These are phyloP conservation scores for Dittrichia graveolens DNA, from an alignment of 129 eudicot species.

Conservation along the genomic window DNA sequence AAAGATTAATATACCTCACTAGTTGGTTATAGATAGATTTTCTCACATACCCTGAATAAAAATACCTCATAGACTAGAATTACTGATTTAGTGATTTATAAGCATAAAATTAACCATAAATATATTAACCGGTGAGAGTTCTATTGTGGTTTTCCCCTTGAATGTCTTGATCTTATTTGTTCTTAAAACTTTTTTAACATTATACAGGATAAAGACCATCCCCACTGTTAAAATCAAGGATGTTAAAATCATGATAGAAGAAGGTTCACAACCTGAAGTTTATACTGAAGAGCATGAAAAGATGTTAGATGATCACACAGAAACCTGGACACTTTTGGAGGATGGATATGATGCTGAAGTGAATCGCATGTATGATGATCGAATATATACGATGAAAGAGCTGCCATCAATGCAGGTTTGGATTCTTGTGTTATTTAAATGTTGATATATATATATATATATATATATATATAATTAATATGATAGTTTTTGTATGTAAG, in stretches of 20 bases:
- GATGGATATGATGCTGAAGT: slow-evolving; percentile 74
- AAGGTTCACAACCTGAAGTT: slow-evolving; percentile 65
- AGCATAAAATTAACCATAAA: too few relatives aligned
- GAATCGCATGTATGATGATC: slow-evolving; percentile 65
- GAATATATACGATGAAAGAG: slow-evolving; percentile 50
- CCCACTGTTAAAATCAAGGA: slow-evolving; percentile 36
- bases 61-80: too few relatives aligned
- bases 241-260: slow-evolving; percentile 48
- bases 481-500: too few relatives aligned
- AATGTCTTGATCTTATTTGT: slow-evolving; percentile 5
- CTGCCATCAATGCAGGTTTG: slow-evolving; percentile 93
- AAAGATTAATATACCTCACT: too few relatives aligned
- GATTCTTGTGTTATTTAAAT: background rate
- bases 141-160: background rate
- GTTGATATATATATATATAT: too few relatives aligned
- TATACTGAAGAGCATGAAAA: slow-evolving; percentile 85
- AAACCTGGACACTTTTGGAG: slow-evolving; percentile 51
- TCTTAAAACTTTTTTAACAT: slow-evolving; percentile 3
- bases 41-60: too few relatives aligned
- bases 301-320: slow-evolving; percentile 61
- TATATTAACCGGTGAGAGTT: too few relatives aligned
- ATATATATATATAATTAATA: too few relatives aligned
- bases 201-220: slow-evolving; percentile 49
- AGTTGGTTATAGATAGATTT: too few relatives aligned
- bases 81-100: too few relatives aligned